A percentile compares a stretch with the other conserved stretches of the same genome.
These are phyloP conservation scores for Ascoidea tarda DNA, from an alignment of 805 yeast genomes.

Conservation along the genomic window DNA sequence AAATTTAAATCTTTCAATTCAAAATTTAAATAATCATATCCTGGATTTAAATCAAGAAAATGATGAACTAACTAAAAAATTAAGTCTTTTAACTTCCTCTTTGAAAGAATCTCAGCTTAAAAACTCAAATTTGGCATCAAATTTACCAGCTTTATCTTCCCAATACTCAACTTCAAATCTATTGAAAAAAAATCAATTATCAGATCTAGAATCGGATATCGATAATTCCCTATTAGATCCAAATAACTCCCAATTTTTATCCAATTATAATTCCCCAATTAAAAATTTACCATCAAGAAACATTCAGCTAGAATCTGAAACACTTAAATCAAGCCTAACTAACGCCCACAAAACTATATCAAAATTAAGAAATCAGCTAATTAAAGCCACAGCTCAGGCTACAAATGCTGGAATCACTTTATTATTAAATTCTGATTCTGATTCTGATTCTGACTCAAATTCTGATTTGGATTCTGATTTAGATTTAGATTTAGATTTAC, in stretches of 20 bases:
- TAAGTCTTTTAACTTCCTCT: constrained; percentile 14
- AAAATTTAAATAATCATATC: constrained; percentile 35
- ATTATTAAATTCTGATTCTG: background rate
- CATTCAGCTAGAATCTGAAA: constrained; percentile 45
- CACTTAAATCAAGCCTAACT: constrained; percentile 45
- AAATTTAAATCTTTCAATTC: constrained; percentile 26
- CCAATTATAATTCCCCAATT: constrained; percentile 16
- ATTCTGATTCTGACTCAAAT: background rate
- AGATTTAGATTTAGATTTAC: too few species aligned
- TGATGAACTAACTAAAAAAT: constrained; percentile 35
- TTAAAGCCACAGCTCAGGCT: constrained; percentile 30
- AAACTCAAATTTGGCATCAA: background rate
- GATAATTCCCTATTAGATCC: constrained; percentile 20
- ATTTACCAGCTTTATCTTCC: background rate
- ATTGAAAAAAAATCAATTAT: constrained; percentile 10
- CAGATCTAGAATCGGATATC: constrained; percentile 20
- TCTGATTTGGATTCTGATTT: background rate
- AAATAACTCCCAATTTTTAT: background rate
- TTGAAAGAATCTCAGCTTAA: constrained; percentile 9
- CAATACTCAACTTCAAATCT: background rate
- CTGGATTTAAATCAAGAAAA: constrained; percentile 57
- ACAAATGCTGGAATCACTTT: constrained; percentile 11
- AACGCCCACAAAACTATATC: constrained; percentile 52
- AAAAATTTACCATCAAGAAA: constrained; percentile 25
- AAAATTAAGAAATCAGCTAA: constrained; percentile 37